Percentiles rank a stretch among this genome's conserved stretches.
phyloP scores from a whole-genome alignment of 257 asterid species.

The Hygrophila difformis region DNA sequence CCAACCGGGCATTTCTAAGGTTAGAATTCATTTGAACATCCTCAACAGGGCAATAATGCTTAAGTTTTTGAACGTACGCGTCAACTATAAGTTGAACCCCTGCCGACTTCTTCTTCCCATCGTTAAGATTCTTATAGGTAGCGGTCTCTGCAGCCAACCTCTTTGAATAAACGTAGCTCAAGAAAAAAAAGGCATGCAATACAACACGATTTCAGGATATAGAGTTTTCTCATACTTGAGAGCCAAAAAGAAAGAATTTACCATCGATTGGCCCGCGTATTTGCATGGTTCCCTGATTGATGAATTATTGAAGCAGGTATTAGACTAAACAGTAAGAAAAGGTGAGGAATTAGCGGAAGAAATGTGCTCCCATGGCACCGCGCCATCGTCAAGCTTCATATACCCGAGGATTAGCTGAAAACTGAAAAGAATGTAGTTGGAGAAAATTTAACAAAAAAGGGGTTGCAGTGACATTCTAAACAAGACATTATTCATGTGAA shows the following conservation, averaged over 20 bases:
- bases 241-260: constrained; percentile 14
- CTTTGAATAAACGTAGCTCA: background rate
- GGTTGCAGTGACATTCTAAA: no score
- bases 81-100: constrained; percentile 72
- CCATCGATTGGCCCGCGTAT: constrained; percentile 45
- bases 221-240: background rate
- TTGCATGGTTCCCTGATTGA: constrained; percentile 36
- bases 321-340: background rate
- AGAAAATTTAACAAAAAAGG: no score
- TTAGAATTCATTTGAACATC: constrained; percentile 75
- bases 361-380: constrained; percentile 22
- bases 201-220: no score
- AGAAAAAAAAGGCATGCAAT: background rate
- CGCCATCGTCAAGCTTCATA: constrained; percentile 8
- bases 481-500: no score
- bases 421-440: no score
- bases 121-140: constrained; percentile 71
- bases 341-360: constrained; percentile 13
- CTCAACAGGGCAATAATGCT: constrained; percentile 53
- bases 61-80: constrained; percentile 58
- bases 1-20: constrained; percentile 75
- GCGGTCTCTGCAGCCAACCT: constrained; percentile 37
- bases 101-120: constrained; percentile 74
- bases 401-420: no score
- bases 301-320: background rate